Base-by-base conservation (phyloP, 495 filamentous ascomycete species). In the Hypoxylon intermedium region DNA sequence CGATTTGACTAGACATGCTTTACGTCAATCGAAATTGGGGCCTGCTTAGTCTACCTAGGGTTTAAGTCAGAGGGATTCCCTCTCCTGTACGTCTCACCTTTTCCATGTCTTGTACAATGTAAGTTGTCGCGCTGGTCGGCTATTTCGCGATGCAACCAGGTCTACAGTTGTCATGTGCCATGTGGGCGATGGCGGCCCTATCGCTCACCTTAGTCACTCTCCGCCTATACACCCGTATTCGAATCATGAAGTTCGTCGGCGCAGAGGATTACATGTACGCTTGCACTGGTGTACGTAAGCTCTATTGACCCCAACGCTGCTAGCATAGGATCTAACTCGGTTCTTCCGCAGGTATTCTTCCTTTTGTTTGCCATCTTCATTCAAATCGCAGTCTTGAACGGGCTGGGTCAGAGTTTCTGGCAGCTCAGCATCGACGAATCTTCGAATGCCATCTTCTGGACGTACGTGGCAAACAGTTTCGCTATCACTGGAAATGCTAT, bases 401-500 rank as follows among this genome's bases (percentile, higher is more conserved):
- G 72, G 0, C 40, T 76, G 12, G 74, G 74, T 3, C 69, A 60
- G 28, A 74, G 63, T 40, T 66, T 74, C 21, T 74, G 72, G 74
- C 28, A 43, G 0, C 67, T 76, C 0, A 53, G 43, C 0, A 38
- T 72, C 36, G 69, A 72, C 59, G 51, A 74, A 19, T 63, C 63
- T 9, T 70, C 74, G 4, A 37, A 67, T 11, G 72, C 74, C 28
- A 75, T 75, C 28, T 69, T 76, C 24, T 76, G 74, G 74, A 70
- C 67, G 2, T 74, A 74, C 28, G 64, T 76, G 6, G 73, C 72
- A 41, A 75, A 75, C 45, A 71, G 67, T 11, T 75, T 77, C 45
- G 73, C 72, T 43, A 70, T 77, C 42, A 67, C 59, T 1, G 74
- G 74, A 12, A 75, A 74, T 19, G 70, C 74, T 21, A 66, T 75